These are phyloP conservation scores for Monosporascus sp. DNA, from an alignment of 2,329 filamentous ascomycete genomes.

Conservation along the genomic window DNA sequence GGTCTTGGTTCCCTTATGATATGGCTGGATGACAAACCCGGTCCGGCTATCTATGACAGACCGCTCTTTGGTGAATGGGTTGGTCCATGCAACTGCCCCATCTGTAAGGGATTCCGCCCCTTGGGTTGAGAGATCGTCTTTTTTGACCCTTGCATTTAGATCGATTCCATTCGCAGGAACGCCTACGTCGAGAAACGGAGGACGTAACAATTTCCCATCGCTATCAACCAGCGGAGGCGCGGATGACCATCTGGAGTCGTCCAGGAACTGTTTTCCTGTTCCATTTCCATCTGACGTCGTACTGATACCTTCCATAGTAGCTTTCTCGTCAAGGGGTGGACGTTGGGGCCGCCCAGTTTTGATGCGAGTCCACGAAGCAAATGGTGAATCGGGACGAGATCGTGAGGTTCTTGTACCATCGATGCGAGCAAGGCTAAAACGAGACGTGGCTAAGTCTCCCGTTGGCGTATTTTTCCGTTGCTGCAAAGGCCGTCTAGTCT, in stretches of 20 bases:
- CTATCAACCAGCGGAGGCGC: slow-evolving; percentile 14
- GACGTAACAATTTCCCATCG: slow-evolving; percentile 17
- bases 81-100: slow-evolving; percentile 48
- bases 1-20: slow-evolving; percentile 24
- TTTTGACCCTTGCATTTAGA: slow-evolving; percentile 1
- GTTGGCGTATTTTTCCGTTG: slow-evolving; percentile 2
- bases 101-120: slow-evolving; percentile 22
- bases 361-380: slow-evolving; percentile 31
- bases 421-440: slow-evolving; percentile 29
- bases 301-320: neutral
- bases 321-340: slow-evolving; percentile 5
- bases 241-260: neutral
- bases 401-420: slow-evolving; percentile 30
- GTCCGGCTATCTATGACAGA: slow-evolving; percentile 51
- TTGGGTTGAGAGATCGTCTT: neutral
- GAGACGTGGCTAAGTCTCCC: slow-evolving; percentile 22
- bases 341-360: slow-evolving; percentile 26
- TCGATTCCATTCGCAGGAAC: neutral
- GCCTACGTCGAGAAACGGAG: slow-evolving; percentile 17
- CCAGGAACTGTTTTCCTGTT: neutral
- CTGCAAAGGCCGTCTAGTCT: neutral
- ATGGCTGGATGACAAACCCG: slow-evolving; percentile 36
- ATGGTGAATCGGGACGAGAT: slow-evolving; percentile 24
- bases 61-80: slow-evolving; percentile 51
- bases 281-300: neutral